Evolutionary conservation across 2,329 filamentous ascomycete species (phyloP), one percentile per base, ranked within the genome.

Genomic region (Penicillium verrucosum): DNA sequence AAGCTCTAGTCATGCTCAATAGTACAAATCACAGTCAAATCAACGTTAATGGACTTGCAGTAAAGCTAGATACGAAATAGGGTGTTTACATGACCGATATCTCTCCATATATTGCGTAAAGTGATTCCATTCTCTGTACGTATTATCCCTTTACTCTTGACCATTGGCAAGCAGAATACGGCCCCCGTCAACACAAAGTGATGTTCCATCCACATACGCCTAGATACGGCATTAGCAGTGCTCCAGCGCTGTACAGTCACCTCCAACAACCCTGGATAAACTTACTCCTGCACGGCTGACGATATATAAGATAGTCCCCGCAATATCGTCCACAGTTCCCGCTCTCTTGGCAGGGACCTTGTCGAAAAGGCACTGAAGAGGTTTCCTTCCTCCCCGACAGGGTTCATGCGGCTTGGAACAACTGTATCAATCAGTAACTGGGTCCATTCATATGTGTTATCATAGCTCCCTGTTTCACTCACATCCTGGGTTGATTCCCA

Each of bases 401-500:
- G 75, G 44, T 79, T 79, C 77, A 79, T 78, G 16, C 72, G 75
- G 44, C 72, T 77, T 0, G 77, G 77, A 2, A 78, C 72, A 60
- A 79, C 75, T 77, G 41, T 4, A n/a, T 45, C 14, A 0, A 30
- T 45, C 11, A 45, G 42, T 6, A 14, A 14, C n/a, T 21, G 10
- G 3, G 5, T 21, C 4, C 10, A 45, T 18, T 18, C 1, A 18
- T 5, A 3, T 27, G 11, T 27, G n/a, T 3, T 29, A 30, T 30
- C 16, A 45, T 11, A 30, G 18, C 10, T 3, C 16, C 27, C 30
- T 21, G 6, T 8, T 50, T 44, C 3, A 71, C 73, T 68, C 57
- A 77, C 75, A 79, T 1, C 77, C 76, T 43, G 77, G 77, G 64
- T 79, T 79, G 34, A 79, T 77, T 3, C 74, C 74, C 43, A 70